Base-by-base conservation (phyloP, 805 yeast species). In the Yarrowia deformans region DNA sequence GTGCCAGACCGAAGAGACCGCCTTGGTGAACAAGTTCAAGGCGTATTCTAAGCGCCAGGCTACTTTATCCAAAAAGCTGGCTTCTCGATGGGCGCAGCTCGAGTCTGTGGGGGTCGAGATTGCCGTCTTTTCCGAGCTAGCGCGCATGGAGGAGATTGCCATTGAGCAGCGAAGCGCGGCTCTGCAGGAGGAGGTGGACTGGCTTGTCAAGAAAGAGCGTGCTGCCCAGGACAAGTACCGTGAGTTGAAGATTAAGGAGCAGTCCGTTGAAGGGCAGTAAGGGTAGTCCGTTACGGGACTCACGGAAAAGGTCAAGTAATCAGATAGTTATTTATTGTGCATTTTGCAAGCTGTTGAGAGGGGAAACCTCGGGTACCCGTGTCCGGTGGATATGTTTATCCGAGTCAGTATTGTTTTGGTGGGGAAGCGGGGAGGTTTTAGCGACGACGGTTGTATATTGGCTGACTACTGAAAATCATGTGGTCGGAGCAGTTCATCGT, bases 31-130 rank as follows among this genome's bases (percentile, higher is more conserved):
- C 5, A 68, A 75, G 49, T 73, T 78, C 14, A 79, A 75, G n/a
- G 83, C 82, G 0, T 81, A 79, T 69, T 40, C 72, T 29, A 77
- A 77, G 60, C 77, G 81, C 29, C 77, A 73, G 12, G 69, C 70
- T 4, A 52, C 69, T 10, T 70, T 79, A 8, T 13, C 70, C 10
- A 52, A 66, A 16, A 73, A 76, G 35, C 67, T 69, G 16, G 39
- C 61, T 0, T 75, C 73, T n/a, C 71, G 73, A 16, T 70, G 56
- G 32, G 42, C 64, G n/a, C 72, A 72, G 3, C 37, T 72, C 9
- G 18, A 60, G 19, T 66, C 54, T 1, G 69, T 69, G 2, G 63
- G 58, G 50, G 56, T 70, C 12, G 70, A 72, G 42, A 58, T 52
- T 23, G 61, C 66, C 6, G 71, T 71, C 1, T 76, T 69, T 69